Percentiles rank a stretch among this genome's conserved stretches.
phyloP scores from a whole-genome alignment of 1,139 yeast genomes.

The Lodderomyces elongisporus region DNA sequence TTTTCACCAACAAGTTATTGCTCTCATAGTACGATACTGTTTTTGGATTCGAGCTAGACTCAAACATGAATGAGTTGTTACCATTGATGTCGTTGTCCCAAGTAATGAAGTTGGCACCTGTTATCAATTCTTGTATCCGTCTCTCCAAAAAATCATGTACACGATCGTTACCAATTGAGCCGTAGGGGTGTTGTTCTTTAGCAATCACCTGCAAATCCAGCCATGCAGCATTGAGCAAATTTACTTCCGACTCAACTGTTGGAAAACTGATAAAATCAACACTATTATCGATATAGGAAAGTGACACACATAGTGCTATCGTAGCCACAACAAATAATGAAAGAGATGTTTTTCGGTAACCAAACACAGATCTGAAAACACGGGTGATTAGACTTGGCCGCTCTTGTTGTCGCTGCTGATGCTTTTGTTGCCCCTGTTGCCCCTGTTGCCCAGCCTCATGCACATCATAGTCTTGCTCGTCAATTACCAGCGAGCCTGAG shows the following conservation, averaged over 20 bases:
- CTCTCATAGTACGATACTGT: constrained; percentile 67
- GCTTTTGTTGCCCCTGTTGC: too few species aligned
- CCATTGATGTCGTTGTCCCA: constrained; percentile 48
- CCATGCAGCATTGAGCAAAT: constrained; percentile 55
- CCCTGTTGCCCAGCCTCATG: too few species aligned
- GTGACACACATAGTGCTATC: constrained; percentile 27
- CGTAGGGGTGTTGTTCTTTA: constrained; percentile 66
- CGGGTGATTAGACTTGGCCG: constrained; percentile 25
- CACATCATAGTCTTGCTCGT: not conserved
- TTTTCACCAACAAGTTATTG: constrained; percentile 66
- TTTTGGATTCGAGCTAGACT: constrained; percentile 16
- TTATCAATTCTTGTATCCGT: constrained; percentile 32
- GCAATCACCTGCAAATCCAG: constrained; percentile 65
- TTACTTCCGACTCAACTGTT: constrained; percentile 25
- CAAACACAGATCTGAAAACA: constrained; percentile 38
- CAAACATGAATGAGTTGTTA: constrained; percentile 39
- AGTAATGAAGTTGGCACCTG: constrained; percentile 34
- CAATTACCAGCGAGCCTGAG: too few species aligned
- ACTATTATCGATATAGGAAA: constrained; percentile 30
- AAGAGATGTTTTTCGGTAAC: constrained; percentile 57
- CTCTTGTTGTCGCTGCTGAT: too few species aligned
- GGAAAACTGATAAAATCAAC: constrained; percentile 30
- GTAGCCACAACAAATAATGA: constrained; percentile 46
- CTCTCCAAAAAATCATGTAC: constrained; percentile 64
- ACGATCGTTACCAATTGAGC: constrained; percentile 67